phyloP scores from a whole-genome alignment of 2,329 filamentous ascomycete genomes.

The Nigrograna mackinnonii region DNA sequence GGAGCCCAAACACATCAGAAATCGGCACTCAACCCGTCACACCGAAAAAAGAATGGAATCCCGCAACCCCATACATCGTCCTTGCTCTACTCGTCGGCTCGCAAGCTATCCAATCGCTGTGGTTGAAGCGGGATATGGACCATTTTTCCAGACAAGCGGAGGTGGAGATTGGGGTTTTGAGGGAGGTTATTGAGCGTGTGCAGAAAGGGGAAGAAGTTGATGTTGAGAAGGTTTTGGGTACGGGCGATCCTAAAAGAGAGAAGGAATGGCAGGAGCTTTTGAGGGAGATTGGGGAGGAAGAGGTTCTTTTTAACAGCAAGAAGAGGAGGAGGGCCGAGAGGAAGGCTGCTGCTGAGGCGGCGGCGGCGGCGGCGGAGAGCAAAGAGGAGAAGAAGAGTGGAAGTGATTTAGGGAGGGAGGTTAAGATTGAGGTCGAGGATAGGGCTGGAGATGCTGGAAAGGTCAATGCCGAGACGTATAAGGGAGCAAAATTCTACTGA shows the following conservation, averaged over 20 bases:
- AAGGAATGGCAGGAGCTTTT: conserved; percentile 84
- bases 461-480: conserved; percentile 30
- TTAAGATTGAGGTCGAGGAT: conserved; percentile 4
- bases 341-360: conserved; percentile 15
- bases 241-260: conserved; percentile 75
- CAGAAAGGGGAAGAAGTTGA: conserved; percentile 54
- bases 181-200: conserved; percentile 66
- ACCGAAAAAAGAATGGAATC: conserved; percentile 47
- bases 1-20: neutral
- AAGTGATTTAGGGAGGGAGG: conserved; percentile 4
- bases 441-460: conserved; percentile 25
- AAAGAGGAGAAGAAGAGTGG: conserved; percentile 23
- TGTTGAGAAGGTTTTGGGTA: conserved; percentile 80
- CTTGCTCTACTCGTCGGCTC: conserved; percentile 82
- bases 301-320: conserved; percentile 55
- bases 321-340: conserved; percentile 31
- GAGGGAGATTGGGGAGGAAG: conserved; percentile 68
- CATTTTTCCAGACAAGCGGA: conserved; percentile 77
- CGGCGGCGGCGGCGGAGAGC: neutral
- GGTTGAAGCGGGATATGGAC: conserved; percentile 73
- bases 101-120: conserved; percentile 92
- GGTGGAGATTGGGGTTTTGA: conserved; percentile 74
- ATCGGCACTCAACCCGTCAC: conserved; percentile 3
- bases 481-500: conserved; percentile 37
- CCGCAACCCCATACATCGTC: conserved; percentile 69